Evolutionary conservation across 2,329 filamentous ascomycete genomes (phyloP).

Genomic region (Hirsutella rhossiliensis): DNA sequence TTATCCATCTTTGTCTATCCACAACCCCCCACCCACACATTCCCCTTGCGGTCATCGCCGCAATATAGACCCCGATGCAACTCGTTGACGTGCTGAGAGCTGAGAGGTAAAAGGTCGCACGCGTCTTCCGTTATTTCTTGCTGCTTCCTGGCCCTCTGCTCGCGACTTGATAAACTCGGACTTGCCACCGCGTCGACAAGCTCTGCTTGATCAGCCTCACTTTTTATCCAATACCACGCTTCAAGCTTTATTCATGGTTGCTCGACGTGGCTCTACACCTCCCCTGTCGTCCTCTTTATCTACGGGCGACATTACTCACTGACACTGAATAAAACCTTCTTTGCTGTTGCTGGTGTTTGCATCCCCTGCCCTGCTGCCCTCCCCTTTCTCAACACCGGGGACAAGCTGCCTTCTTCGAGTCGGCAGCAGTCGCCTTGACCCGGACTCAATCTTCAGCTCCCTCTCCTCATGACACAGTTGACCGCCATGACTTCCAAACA

Average conservation of each 20-base stretch:
- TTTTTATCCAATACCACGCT: too few relatives aligned
- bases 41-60: neutral
- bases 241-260: too few relatives aligned
- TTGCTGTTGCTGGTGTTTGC: neutral
- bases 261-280: too few relatives aligned
- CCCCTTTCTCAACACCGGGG: neutral
- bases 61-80: neutral
- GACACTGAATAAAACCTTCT: too few relatives aligned
- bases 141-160: neutral
- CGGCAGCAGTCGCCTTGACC: neutral
- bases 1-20: neutral
- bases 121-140: neutral
- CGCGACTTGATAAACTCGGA: neutral
- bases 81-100: too few relatives aligned
- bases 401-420: neutral
- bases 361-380: neutral
- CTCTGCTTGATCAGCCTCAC: neutral
- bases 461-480: neutral
- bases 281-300: too few relatives aligned
- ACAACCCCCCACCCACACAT: neutral
- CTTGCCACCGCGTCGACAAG: neutral
- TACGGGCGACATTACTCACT: too few relatives aligned
- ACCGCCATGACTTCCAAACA: slow-evolving; percentile 17
- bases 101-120: too few relatives aligned
- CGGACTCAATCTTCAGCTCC: neutral